Conservation (phyloP, 371 early-diverging fungal genomes). For the Furculomyces boomerangus region DNA sequence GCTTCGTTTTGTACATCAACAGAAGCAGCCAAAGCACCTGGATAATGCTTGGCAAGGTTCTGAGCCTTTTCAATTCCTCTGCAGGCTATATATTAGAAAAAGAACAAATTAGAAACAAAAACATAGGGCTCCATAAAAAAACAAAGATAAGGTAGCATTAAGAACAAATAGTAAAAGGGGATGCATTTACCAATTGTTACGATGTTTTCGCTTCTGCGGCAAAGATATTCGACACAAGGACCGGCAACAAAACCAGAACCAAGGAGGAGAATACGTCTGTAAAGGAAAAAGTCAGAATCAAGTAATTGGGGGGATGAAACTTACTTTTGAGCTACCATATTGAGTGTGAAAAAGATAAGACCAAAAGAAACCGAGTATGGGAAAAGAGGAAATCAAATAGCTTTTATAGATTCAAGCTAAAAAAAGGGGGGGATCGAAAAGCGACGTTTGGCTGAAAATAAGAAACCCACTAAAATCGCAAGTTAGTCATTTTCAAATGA, state of each 20-base stretch:
- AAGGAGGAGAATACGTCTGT: slow-evolving; percentile 72
- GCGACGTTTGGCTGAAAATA: no score
- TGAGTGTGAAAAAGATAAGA: no score
- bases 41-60: slow-evolving; percentile 37
- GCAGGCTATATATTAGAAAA: slow-evolving; percentile 25
- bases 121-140: background rate
- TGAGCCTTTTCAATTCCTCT: slow-evolving; percentile 60
- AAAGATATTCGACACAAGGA: slow-evolving; percentile 86
- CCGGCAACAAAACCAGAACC: slow-evolving; percentile 96
- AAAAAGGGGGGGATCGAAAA: no score
- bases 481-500: no score
- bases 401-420: no score
- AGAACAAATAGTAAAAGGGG: background rate
- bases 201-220: slow-evolving; percentile 60
- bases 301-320: background rate
- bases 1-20: slow-evolving; percentile 65
- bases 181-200: slow-evolving; percentile 50
- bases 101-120: background rate
- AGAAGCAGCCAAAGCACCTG: slow-evolving; percentile 39
- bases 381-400: no score
- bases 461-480: no score
- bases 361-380: no score
- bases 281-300: background rate
- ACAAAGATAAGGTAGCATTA: background rate
- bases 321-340: slow-evolving; percentile 1